Conservation (phyloP, 352 stramenopile genomes). For the Phytophthora pistaciae region DNA sequence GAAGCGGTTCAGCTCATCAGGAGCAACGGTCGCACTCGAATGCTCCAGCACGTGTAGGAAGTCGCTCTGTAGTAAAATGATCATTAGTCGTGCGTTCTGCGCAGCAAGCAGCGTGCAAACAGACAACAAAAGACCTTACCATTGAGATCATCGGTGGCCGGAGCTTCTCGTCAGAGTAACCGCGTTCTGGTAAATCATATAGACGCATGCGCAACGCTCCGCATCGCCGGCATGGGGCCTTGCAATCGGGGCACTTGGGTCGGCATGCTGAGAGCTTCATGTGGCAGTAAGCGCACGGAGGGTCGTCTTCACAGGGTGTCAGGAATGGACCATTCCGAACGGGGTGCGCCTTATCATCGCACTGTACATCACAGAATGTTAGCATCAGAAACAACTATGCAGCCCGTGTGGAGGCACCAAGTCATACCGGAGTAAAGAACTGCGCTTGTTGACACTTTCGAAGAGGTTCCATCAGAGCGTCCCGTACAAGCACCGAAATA, state of each 20-base stretch:
- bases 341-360: slow-evolving; percentile 77
- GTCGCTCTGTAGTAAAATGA: slow-evolving; percentile 78
- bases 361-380: slow-evolving; percentile 46
- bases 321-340: slow-evolving; percentile 71
- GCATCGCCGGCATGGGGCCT: slow-evolving; percentile 73
- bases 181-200: slow-evolving; percentile 84
- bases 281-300: slow-evolving; percentile 88
- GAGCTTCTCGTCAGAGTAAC: slow-evolving; percentile 87
- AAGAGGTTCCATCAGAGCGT: slow-evolving; percentile 98
- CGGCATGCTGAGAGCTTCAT: slow-evolving; percentile 89
- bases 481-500: slow-evolving; percentile 97
- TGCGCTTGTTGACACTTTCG: slow-evolving; percentile 97
- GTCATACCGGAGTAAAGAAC: slow-evolving; percentile 82
- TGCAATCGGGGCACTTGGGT: slow-evolving; percentile 73
- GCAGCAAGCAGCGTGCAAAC: neutral
- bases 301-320: slow-evolving; percentile 87
- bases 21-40: slow-evolving; percentile 95
- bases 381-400: neutral
- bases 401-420: neutral
- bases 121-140: slow-evolving; percentile 45
- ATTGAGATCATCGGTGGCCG: slow-evolving; percentile 88
- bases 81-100: slow-evolving; percentile 1
- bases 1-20: slow-evolving; percentile 97
- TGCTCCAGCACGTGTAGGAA: slow-evolving; percentile 97
- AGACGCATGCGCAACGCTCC: slow-evolving; percentile 85